These are phyloP conservation scores for Penicillium turbatum DNA, from an alignment of 495 filamentous ascomycete genomes.

Conservation along the genomic window DNA sequence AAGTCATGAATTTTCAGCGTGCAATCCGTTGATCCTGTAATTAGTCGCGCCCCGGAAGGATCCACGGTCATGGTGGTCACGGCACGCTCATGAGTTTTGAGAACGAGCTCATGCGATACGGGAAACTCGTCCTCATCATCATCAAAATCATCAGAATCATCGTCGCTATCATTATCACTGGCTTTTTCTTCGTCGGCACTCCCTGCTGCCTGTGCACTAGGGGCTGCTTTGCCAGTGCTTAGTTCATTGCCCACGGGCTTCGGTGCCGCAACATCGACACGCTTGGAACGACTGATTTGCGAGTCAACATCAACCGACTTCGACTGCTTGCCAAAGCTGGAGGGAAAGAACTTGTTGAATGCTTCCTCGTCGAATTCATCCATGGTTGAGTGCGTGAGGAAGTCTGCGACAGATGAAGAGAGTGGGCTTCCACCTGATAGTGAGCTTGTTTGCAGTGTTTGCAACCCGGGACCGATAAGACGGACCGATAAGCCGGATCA, in stretches of 20 bases:
- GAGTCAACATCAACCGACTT: slow-evolving; percentile 67
- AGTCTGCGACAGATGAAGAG: slow-evolving; percentile 10
- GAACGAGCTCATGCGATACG: slow-evolving; percentile 83
- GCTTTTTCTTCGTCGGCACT: slow-evolving; percentile 26
- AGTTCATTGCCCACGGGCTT: slow-evolving; percentile 26
- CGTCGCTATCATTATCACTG: slow-evolving; percentile 45
- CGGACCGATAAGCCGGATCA: not conserved
- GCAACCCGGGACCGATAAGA: slow-evolving; percentile 14
- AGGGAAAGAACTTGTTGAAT: slow-evolving; percentile 75
- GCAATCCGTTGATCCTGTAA: slow-evolving; percentile 87
- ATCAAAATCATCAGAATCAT: slow-evolving; percentile 49
- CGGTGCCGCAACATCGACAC: slow-evolving; percentile 39
- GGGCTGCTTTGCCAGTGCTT: slow-evolving; percentile 13
- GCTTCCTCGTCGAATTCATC: slow-evolving; percentile 75
- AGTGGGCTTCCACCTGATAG: slow-evolving; percentile 20
- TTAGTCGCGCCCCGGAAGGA: slow-evolving; percentile 75
- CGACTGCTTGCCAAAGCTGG: slow-evolving; percentile 80
- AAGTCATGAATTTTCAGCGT: slow-evolving; percentile 92
- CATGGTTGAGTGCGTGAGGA: slow-evolving; percentile 30
- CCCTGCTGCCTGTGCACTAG: slow-evolving; percentile 18
- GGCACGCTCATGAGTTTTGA: slow-evolving; percentile 88
- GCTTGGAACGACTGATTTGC: slow-evolving; percentile 74
- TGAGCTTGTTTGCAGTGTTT: slow-evolving; percentile 40
- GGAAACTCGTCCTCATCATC: slow-evolving; percentile 87
- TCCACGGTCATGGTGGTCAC: slow-evolving; percentile 82